These are phyloP conservation scores for Magnusiomyces paraingens DNA, from an alignment of 1,139 yeast species.

Conservation along the genomic window DNA sequence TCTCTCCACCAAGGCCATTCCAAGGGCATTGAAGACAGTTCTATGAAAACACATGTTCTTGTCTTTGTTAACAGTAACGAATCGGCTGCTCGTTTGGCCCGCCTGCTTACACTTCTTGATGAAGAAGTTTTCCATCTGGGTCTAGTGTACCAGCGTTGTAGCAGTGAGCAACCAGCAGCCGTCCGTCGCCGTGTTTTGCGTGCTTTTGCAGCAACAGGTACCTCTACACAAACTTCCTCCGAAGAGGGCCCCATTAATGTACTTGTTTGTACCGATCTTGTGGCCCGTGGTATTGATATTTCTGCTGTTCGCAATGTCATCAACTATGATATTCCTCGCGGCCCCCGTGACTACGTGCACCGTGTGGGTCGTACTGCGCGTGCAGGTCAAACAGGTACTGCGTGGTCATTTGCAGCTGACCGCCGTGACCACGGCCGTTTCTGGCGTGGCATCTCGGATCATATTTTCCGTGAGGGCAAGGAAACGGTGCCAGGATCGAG, in stretches of 20 bases:
- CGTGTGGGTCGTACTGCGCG: conserved; percentile 96
- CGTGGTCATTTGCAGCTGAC: conserved; percentile 64
- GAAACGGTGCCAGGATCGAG: conserved; percentile 26
- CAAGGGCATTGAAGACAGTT: conserved; percentile 26
- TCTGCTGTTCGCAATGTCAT: conserved; percentile 64
- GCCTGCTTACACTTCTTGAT: conserved; percentile 48
- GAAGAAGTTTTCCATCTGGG: conserved; percentile 21
- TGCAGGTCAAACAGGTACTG: conserved; percentile 72
- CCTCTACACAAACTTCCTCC: not conserved
- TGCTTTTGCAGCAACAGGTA: conserved; percentile 40
- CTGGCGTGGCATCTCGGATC: conserved; percentile 24
- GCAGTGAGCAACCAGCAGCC: conserved; percentile 35
- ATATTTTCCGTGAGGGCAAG: conserved; percentile 13
- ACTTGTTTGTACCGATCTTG: conserved; percentile 82
- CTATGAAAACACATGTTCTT: conserved; percentile 34
- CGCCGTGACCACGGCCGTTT: conserved; percentile 71
- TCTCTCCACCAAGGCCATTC: conserved; percentile 4
- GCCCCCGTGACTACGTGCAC: conserved; percentile 88
- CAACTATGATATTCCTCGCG: conserved; percentile 85
- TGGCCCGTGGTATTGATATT: conserved; percentile 91
- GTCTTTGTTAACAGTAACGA: conserved; percentile 86
- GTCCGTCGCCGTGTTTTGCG: conserved; percentile 39
- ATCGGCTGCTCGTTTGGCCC: conserved; percentile 67
- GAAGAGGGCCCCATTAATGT: conserved; percentile 41
- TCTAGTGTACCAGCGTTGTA: conserved; percentile 28